Evolutionary conservation across 202 grass and related monocot species (phyloP), one percentile per base, ranked within the genome.

Genomic region (Bolboschoenoplectus hybrid): DNA sequence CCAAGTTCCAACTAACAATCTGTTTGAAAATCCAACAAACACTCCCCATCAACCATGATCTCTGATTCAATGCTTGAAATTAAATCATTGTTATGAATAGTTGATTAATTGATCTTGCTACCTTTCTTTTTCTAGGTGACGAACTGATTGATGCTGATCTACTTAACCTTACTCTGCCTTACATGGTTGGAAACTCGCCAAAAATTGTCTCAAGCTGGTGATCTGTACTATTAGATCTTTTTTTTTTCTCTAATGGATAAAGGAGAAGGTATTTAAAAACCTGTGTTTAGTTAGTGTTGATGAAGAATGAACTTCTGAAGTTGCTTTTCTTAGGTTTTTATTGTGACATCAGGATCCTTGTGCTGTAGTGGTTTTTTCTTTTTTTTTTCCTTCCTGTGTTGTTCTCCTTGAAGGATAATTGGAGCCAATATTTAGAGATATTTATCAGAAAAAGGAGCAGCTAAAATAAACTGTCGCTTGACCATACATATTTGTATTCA

Each of bases 271-370:
- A 36, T 67, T 63, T 50, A 2, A 49, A 49, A 82, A 34, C 35
- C 35, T 66, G 16, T 82, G 39, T 36, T 51, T 82, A 82, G 45
- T 67, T 82, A 67, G 41, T 19, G 43, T 67, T 65, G n/a, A 46
- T 34, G 32, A 5, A 67, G 38, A 47, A 49, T 67, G 19, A 9
- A 52, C 20, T 51, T n/a, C 77, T 81, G 5, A 75, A 3, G 61
- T 82, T 38, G n/a, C 3, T 82, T 82, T 26, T 82, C 13, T 67
- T 82, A 38, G 10, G 10, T 26, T 41, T 8, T 7, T 82, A 1
- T 66, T 39, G 41, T 82, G 60, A 16, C 44, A 17, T 35, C 81
- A 50, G 46, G 58, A 49, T 16, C 19, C 44, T 38, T 82, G 26
- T 65, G 39, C 38, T 67, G 67, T 82, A 34, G 13, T 50, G 34